Evolutionary conservation across 2,329 filamentous ascomycete species (phyloP), one percentile per base, ranked within the genome.

Genomic region (Cladosporium phlei): DNA sequence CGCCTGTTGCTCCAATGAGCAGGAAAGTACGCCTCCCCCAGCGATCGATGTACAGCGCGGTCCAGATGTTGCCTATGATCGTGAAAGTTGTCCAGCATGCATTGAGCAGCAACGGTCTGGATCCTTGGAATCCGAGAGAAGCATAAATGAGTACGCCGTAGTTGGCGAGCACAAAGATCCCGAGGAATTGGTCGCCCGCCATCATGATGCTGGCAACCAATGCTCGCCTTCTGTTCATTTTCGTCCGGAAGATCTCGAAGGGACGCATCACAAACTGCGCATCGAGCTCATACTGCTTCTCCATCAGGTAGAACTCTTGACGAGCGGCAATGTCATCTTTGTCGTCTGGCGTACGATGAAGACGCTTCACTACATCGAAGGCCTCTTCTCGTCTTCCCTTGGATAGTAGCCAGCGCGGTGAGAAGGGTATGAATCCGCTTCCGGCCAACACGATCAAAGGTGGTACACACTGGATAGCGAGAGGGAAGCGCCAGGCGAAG

Each of bases 401-500:
- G 10, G 68, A 63, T 14, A 74, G 52, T 8, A 72, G 62, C 68
- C 68, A 72, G 30, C 70, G 64, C 8, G 70, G 70, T 10, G 68
- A 71, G 45, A 64, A 68, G 1, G 66, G 68, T 8, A 74, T 60
- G 54, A 61, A 66, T 6, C 58, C 59, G 28, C 60, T 66, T 12
- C 66, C 66, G 11, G 59, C 55, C 0, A 73, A 60, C 3, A 74
- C 61, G 9, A 70, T 55, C 4, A 72, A 44, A 0, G 70, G 63
- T 14, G 67, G 67, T 3, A 66, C 56, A 24, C 59, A 63, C 52
- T 73, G 70, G 38, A 74, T 66, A 0, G 70, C 69, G 3, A 75
- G 59, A 1, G 69, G 69, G 45, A 71, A 70, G 10, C 69, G 60
- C 74, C 74, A 77, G 6, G 67, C 55, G 43, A 71, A 69, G 1